phyloP scores from a whole-genome alignment of 768 basidiomycete genomes.

The Dioszegia crocea region DNA sequence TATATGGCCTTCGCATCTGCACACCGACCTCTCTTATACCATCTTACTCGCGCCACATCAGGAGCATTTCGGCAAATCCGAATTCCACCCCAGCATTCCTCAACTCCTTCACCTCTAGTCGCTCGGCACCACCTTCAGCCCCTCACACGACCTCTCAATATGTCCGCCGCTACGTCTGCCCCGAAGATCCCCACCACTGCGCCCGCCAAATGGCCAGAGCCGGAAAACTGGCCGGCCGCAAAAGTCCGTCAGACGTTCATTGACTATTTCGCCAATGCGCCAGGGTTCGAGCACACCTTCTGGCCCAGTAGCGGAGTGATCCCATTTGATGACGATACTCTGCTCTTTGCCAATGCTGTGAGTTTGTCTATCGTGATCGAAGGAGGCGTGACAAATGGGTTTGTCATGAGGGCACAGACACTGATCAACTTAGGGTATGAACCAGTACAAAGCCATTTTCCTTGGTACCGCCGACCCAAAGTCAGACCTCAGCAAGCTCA shows the following conservation, averaged over 20 bases:
- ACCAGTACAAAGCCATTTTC: slow-evolving; percentile 92
- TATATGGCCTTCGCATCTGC: neutral
- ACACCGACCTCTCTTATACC: neutral
- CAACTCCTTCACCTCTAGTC: neutral
- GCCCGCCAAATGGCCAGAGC: slow-evolving; percentile 45
- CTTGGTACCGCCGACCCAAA: slow-evolving; percentile 96
- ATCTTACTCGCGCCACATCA: neutral
- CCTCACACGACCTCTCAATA: slow-evolving; percentile 1
- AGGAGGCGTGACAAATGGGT: neutral
- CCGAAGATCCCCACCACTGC: slow-evolving; percentile 32
- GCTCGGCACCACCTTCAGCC: neutral
- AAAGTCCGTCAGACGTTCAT: slow-evolving; percentile 86
- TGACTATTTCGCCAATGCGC: slow-evolving; percentile 69
- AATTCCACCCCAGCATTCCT: neutral
- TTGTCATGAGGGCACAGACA: neutral
- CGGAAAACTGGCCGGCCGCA: slow-evolving; percentile 65
- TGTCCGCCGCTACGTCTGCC: slow-evolving; percentile 24
- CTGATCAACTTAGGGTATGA: slow-evolving; percentile 47
- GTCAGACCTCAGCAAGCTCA: slow-evolving; percentile 82
- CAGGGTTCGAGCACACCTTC: slow-evolving; percentile 66
- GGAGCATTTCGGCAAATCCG: neutral
- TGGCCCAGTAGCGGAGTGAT: slow-evolving; percentile 88
- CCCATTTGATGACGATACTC: slow-evolving; percentile 94
- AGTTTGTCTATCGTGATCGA: too few species aligned
- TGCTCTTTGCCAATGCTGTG: slow-evolving; percentile 97